A percentile compares a stretch with the other conserved stretches of the same genome.
Conservation (phyloP, 2,329 filamentous ascomycete species). For the Xylariales sp. region DNA sequence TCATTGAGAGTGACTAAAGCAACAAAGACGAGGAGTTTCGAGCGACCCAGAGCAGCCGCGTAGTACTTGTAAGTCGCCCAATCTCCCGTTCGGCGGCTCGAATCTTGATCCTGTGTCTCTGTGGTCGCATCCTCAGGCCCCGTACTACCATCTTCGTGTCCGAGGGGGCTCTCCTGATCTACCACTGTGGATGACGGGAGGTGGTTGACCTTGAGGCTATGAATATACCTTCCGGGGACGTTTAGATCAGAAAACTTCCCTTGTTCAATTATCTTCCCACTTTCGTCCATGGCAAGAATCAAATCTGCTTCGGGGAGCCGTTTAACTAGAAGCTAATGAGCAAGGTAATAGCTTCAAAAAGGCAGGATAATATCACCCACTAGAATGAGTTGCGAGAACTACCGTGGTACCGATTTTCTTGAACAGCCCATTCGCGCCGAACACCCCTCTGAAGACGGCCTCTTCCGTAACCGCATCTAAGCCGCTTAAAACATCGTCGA, state of each 20-base stretch:
- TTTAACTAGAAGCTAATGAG: conserved; percentile 18
- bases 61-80: conserved; percentile 36
- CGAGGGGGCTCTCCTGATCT: neutral
- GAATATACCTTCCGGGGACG: conserved; percentile 20
- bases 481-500: conserved; percentile 32
- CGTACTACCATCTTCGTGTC: neutral
- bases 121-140: neutral
- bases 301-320: conserved; percentile 27
- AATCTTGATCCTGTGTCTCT: conserved; percentile 11
- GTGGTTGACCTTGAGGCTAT: conserved; percentile 26
- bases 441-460: conserved; percentile 16
- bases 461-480: conserved; percentile 27
- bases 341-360: neutral
- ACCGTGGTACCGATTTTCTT: conserved; percentile 17
- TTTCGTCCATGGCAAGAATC: conserved; percentile 21
- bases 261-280: conserved; percentile 28
- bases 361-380: conserved; percentile 1
- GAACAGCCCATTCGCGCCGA: conserved; percentile 24
- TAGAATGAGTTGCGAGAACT: conserved; percentile 33
- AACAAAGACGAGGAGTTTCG: conserved; percentile 23
- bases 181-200: neutral
- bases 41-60: conserved; percentile 19
- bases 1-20: conserved; percentile 22
- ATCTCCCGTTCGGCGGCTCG: conserved; percentile 30
- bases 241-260: conserved; percentile 25